Evolutionary conservation across 169 alveolate genomes (phyloP).

Genomic region (Plasmodium knowlesi): DNA sequence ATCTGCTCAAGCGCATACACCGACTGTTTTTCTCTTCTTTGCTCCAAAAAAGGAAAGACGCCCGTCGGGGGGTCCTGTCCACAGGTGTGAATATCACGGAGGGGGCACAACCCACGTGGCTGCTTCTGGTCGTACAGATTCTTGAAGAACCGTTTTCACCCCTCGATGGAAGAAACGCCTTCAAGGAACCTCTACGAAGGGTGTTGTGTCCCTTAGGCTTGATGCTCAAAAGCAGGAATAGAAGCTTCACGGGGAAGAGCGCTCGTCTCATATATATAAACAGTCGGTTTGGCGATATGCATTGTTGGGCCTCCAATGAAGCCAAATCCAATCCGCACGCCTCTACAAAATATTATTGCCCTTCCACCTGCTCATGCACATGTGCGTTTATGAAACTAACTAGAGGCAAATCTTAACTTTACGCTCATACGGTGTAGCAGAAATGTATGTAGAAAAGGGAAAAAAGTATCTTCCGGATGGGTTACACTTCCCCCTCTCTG

Average conservation of each 20-base stretch:
- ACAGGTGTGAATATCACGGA: neutral
- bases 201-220: neutral
- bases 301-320: neutral
- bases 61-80: neutral
- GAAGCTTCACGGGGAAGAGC: neutral
- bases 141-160: neutral
- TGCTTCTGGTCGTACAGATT: neutral
- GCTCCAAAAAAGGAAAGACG: neutral
- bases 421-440: neutral
- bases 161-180: neutral
- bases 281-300: neutral
- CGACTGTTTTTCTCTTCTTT: neutral
- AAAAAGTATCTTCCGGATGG: neutral
- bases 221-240: neutral
- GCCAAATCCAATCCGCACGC: neutral
- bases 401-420: neutral
- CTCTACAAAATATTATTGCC: neutral
- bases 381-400: neutral
- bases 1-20: neutral
- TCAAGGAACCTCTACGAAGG: neutral
- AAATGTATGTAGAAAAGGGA: neutral
- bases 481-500: neutral
- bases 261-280: neutral
- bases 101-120: neutral
- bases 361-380: neutral